Base-by-base conservation (phyloP, 768 basidiomycete species). In the Boletus patriciae region DNA sequence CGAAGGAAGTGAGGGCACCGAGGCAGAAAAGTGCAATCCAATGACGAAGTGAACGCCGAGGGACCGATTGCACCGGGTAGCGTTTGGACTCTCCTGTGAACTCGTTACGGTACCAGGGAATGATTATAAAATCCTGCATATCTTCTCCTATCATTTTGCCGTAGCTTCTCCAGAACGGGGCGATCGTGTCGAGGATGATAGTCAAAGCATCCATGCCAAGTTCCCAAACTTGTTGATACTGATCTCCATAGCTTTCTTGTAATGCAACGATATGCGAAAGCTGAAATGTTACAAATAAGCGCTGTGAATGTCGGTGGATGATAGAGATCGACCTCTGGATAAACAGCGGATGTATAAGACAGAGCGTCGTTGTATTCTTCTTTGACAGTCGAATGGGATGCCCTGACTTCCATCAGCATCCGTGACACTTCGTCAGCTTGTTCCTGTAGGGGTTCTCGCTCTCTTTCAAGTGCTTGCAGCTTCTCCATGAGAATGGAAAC, bases 81-180 rank as follows among this genome's bases (percentile, higher is more conserved):
- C 83, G 78, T 62, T 87, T 86, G 37, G 83, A 48, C 73, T 89
- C 87, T 33, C 90, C 90, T 0, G 90, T 90, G 66, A 90, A 92
- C 66, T 91, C 90, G 67, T 92, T 89, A 34, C 90, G 83, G 59
- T 92, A 92, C 63, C 88, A 80, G 8, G 90, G 90, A 55, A 92
- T 84, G 62, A 92, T 88, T 56, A 91, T 82, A 66, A 91, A 91
- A 59, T 90, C 88, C 46, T 85, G 84, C 43, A 89, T 79, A 63
- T 92, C 90, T 65, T 88, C 83, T 33, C 88, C 87, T 50, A 92
- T 90, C n/a, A 83, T 81, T 64, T 87, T 90, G 50, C 90, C 90
- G 58, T 91, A 90, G 34, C 80, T 88, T 59, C 89, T 78, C 90
- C 90, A 91, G 65, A 92, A 82, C 0, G 90, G 90, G 1, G 89